Evolutionary conservation across 1,284 basidiomycete genomes (phyloP).

Genomic region (Naganishia sp.): DNA sequence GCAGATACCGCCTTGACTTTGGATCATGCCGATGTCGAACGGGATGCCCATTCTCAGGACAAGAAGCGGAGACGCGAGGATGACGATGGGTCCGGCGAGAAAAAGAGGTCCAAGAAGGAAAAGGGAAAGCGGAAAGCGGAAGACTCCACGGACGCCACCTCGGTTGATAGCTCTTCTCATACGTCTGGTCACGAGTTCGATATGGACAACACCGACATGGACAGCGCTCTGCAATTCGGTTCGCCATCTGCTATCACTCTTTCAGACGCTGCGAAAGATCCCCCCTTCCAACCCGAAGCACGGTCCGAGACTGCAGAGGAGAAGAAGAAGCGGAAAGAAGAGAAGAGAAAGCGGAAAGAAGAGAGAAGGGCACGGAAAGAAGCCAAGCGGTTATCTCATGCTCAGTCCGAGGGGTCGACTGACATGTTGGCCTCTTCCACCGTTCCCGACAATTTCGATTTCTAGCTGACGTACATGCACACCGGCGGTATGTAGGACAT

Average conservation of each 20-base stretch:
- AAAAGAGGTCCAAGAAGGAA: constrained; percentile 15
- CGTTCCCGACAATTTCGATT: background rate
- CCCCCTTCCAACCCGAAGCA: background rate
- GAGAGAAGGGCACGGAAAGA: constrained; percentile 18
- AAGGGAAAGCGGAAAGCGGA: constrained; percentile 7
- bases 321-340: constrained; percentile 14
- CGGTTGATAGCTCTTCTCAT: background rate
- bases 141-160: background rate
- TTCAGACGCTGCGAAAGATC: background rate
- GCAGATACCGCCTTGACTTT: too few species aligned
- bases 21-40: too few species aligned
- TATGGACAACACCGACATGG: background rate
- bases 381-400: constrained; percentile 19
- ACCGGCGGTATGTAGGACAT: too few species aligned
- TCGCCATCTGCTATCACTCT: constrained; percentile 1
- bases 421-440: background rate
- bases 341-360: constrained; percentile 20
- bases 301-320: constrained; percentile 8
- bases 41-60: background rate
- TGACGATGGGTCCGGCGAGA: background rate
- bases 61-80: constrained; percentile 17
- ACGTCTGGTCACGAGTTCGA: background rate
- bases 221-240: background rate
- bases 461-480: too few species aligned
- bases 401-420: background rate